Evolutionary conservation across 23 red algal genomes (phyloP).

Genomic region (Gracilaria domingensis): DNA sequence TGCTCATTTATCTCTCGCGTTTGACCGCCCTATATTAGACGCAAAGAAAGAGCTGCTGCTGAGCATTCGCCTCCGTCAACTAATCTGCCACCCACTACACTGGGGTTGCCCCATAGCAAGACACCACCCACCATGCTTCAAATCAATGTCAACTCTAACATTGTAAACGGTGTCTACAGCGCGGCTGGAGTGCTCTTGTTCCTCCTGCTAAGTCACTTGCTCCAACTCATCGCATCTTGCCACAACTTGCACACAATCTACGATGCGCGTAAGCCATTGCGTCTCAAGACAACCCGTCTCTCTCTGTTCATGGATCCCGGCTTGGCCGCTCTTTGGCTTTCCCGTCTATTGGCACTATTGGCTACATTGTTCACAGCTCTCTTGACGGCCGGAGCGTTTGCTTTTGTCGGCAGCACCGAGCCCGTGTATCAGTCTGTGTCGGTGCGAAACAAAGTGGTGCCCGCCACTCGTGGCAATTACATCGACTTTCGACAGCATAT

Average conservation of each 20-base stretch:
- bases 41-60: no score
- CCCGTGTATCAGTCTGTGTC: background rate
- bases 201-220: background rate
- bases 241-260: background rate
- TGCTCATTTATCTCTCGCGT: no score
- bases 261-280: background rate
- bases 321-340: background rate
- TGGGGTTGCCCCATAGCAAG: no score
- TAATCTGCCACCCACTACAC: no score
- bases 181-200: background rate
- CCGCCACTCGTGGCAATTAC: background rate
- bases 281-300: background rate
- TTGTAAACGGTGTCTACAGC: background rate
- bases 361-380: background rate
- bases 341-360: background rate
- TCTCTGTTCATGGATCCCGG: background rate
- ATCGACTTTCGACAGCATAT: background rate
- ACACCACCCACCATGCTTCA: background rate
- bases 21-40: no score
- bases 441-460: background rate
- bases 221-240: background rate
- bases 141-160: background rate
- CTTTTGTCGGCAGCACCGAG: background rate
- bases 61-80: no score
- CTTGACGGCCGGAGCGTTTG: background rate